phyloP scores from a whole-genome alignment of 768 basidiomycete genomes.

The Agaricus sinodeliciosus region DNA sequence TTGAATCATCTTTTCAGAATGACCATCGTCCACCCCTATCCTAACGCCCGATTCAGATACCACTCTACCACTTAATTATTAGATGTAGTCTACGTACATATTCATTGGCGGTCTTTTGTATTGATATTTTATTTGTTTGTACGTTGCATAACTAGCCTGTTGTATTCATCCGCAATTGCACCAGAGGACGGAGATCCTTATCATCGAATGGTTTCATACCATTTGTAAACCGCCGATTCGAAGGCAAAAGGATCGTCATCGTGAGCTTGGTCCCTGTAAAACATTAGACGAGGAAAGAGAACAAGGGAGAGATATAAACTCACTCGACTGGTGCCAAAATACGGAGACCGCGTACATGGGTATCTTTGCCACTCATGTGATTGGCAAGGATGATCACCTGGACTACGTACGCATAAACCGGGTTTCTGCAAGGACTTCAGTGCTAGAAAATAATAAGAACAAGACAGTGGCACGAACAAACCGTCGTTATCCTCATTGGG shows the following conservation, averaged over 20 bases:
- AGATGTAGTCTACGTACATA: background rate
- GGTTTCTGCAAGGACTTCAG: slow-evolving; percentile 47
- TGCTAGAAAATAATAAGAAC: background rate
- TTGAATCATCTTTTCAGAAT: slow-evolving; percentile 3
- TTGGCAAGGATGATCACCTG: slow-evolving; percentile 89
- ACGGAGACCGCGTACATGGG: slow-evolving; percentile 87
- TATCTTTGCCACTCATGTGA: slow-evolving; percentile 98
- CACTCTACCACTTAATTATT: slow-evolving; percentile 22
- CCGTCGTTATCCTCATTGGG: slow-evolving; percentile 73
- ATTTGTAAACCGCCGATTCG: slow-evolving; percentile 54
- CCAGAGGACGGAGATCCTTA: background rate
- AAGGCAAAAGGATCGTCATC: slow-evolving; percentile 75
- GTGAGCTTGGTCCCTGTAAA: slow-evolving; percentile 33
- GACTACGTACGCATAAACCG: slow-evolving; percentile 83
- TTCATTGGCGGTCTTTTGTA: slow-evolving; percentile 3
- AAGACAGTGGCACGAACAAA: slow-evolving; percentile 44
- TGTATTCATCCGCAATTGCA: slow-evolving; percentile 5
- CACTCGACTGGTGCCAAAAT: slow-evolving; percentile 86
- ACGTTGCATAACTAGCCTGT: background rate
- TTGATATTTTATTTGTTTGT: slow-evolving; percentile 7
- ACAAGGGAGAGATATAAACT: slow-evolving; percentile 10
- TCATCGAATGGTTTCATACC: slow-evolving; percentile 76
- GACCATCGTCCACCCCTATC: slow-evolving; percentile 18
- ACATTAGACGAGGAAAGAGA: background rate
- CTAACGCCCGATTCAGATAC: slow-evolving; percentile 24